Base-by-base conservation (phyloP, 805 yeast genomes). In the Pichia cephalocereana region DNA sequence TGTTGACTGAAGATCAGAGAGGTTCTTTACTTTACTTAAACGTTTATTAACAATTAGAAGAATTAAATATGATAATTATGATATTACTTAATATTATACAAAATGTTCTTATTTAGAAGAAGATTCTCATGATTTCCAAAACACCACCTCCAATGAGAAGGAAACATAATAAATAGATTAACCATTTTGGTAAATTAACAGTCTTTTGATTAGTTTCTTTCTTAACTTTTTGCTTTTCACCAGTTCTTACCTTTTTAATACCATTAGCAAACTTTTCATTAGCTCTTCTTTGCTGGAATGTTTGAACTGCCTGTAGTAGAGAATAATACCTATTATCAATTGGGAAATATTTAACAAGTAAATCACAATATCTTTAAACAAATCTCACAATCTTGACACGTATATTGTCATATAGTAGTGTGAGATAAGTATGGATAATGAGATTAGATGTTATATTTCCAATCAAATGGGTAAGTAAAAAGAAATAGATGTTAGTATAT, bases 211-310 rank as follows among this genome's bases (percentile, higher is more conserved):
- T 32, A 9, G 14, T 8, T 2, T 44, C 46, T 23, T 50, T 52
- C 44, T 45, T 40, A 0, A 47, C 47, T 37, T 47, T 52, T 26
- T 48, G 41, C 43, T 46, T 46, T 17, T 48, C 53, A 10, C 55
- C 55, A 23, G 52, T 52, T 49, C 55, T 52, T 36, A 50, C 53
- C 54, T 75, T 74, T 59, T 80, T 85, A 55, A 82, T 80, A 57
- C 72, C 75, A 66, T 82, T 85, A 58, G 85, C 87, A 65, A 81
- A 91, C 64, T 82, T 86, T 59, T 76, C 77, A 66, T 90, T 90
- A n/a, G 96, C 96, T 47, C 77, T 72, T 68, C 90, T 83, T 70
- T 90, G 96, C 59, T 77, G 81, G 49, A 93, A 90, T 26, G 96
- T 84, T 74, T 89, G 96, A 32, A 72, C 60, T 53, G 86, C 86